Conservation (phyloP, 352 stramenopile species). For the Pythium biforme region DNA sequence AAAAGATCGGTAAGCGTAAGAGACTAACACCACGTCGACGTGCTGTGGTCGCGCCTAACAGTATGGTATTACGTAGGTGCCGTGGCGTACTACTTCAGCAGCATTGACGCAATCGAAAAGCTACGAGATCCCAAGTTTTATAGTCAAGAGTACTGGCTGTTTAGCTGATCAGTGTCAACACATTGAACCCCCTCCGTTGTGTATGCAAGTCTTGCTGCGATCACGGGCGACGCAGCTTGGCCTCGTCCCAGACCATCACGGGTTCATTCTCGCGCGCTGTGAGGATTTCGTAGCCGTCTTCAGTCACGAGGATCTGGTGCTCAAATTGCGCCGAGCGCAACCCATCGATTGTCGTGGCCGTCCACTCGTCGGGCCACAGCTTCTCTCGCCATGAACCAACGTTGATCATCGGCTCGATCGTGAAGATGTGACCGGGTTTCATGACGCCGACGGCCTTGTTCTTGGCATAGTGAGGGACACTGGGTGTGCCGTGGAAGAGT, state of each 20-base stretch:
- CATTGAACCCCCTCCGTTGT: background rate
- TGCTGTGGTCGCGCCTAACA: too few relatives aligned
- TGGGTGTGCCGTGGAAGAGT: slow-evolving; percentile 98
- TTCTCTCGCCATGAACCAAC: slow-evolving; percentile 86
- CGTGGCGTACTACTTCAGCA: slow-evolving; percentile 50
- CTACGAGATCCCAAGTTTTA: slow-evolving; percentile 57
- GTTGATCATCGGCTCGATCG: slow-evolving; percentile 99
- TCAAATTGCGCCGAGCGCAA: slow-evolving; percentile 96
- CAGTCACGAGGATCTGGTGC: slow-evolving; percentile 98
- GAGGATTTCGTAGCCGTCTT: slow-evolving; percentile 96
- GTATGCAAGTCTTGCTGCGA: background rate
- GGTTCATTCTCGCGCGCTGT: slow-evolving; percentile 90
- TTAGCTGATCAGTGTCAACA: slow-evolving; percentile 19
- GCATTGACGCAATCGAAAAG: slow-evolving; percentile 48
- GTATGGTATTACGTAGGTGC: slow-evolving; percentile 38
- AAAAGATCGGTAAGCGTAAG: slow-evolving; percentile 48
- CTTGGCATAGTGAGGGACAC: slow-evolving; percentile 97
- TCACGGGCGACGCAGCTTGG: slow-evolving; percentile 9
- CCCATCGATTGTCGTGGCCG: slow-evolving; percentile 94
- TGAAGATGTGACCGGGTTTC: slow-evolving; percentile 98
- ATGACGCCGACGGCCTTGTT: slow-evolving; percentile 98
- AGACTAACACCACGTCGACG: background rate
- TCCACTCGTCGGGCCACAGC: slow-evolving; percentile 99
- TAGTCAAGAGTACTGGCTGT: slow-evolving; percentile 50
- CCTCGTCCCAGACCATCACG: slow-evolving; percentile 83